Evolutionary conservation across 2,329 filamentous ascomycete genomes (phyloP).

Genomic region (Xylaria sp.): DNA sequence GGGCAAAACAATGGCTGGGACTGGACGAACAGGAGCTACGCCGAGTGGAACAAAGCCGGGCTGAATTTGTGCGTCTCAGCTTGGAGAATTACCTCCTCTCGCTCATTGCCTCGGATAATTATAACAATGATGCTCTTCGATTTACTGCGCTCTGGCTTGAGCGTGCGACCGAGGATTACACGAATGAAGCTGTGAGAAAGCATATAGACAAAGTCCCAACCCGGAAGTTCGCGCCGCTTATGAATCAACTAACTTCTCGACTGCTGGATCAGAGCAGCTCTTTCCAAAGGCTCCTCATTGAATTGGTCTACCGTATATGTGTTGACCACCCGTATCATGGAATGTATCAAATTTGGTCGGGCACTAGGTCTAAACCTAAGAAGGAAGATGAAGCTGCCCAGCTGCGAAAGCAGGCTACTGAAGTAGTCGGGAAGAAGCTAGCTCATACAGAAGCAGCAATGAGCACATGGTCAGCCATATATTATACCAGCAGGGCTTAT

Average conservation of each 20-base stretch:
- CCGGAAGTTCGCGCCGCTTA: slow-evolving; percentile 87
- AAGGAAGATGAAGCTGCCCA: slow-evolving; percentile 75
- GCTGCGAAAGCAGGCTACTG: slow-evolving; percentile 76
- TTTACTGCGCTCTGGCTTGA: slow-evolving; percentile 96
- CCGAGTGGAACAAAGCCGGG: slow-evolving; percentile 75
- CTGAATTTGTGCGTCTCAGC: slow-evolving; percentile 84
- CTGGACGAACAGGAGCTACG: slow-evolving; percentile 87
- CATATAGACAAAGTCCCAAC: slow-evolving; percentile 79
- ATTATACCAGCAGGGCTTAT: slow-evolving; percentile 73
- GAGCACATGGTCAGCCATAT: slow-evolving; percentile 72
- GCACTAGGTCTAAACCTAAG: slow-evolving; percentile 71
- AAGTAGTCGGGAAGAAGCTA: slow-evolving; percentile 68
- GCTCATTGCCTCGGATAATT: slow-evolving; percentile 81
- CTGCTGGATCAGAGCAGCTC: slow-evolving; percentile 70
- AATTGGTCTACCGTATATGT: slow-evolving; percentile 82
- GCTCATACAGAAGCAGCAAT: slow-evolving; percentile 55
- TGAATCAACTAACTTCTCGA: slow-evolving; percentile 96
- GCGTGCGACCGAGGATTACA: slow-evolving; percentile 74
- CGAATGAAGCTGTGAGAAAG: slow-evolving; percentile 76
- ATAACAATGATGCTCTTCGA: slow-evolving; percentile 87
- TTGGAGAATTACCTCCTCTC: slow-evolving; percentile 92
- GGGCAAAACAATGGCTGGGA: slow-evolving; percentile 87
- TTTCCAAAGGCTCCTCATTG: slow-evolving; percentile 79
- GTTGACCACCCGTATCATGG: slow-evolving; percentile 93
- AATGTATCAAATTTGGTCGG: slow-evolving; percentile 95